A percentile compares a stretch with the other conserved stretches of the same genome.
Conservation (phyloP, 768 basidiomycete genomes). For the Albatrellus ellisii region DNA sequence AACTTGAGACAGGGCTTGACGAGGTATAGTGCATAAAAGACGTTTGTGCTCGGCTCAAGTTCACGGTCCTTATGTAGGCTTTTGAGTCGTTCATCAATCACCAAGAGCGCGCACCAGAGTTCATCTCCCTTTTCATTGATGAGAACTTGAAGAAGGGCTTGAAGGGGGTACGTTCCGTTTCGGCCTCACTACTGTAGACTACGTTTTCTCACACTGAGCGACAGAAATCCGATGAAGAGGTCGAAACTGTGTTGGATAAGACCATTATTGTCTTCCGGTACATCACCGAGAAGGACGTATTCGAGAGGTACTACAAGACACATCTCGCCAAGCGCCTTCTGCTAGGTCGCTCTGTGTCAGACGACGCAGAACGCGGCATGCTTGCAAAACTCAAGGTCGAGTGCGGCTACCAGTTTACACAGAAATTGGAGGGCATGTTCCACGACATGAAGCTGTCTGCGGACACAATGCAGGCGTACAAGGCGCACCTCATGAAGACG, state of each 20-base stretch:
- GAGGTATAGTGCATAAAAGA: slow-evolving; percentile 37
- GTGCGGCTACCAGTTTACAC: slow-evolving; percentile 93
- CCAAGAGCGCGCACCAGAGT: slow-evolving; percentile 83
- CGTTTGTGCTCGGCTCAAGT: not conserved
- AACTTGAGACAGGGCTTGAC: slow-evolving; percentile 69
- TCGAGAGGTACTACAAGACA: slow-evolving; percentile 94
- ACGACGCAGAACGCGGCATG: slow-evolving; percentile 97
- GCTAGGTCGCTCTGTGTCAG: slow-evolving; percentile 77
- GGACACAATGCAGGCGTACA: slow-evolving; percentile 73
- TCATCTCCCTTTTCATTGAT: slow-evolving; percentile 92
- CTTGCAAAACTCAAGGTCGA: slow-evolving; percentile 94
- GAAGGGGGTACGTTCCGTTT: slow-evolving; percentile 58
- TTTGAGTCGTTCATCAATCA: slow-evolving; percentile 86
- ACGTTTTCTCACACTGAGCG: not conserved
- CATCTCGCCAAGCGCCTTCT: slow-evolving; percentile 92
- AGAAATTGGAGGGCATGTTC: slow-evolving; percentile 98
- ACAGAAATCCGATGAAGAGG: slow-evolving; percentile 91
- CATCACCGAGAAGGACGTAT: slow-evolving; percentile 90
- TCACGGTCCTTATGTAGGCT: slow-evolving; percentile 37
- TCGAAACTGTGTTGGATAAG: slow-evolving; percentile 84
- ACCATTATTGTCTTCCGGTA: slow-evolving; percentile 94
- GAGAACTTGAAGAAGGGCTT: slow-evolving; percentile 91
- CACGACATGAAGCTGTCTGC: slow-evolving; percentile 84
- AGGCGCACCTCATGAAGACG: slow-evolving; percentile 40
- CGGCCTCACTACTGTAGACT: not conserved